Evolutionary conservation across 2,329 filamentous ascomycete genomes (phyloP).

Genomic region (Colletotrichum paranaense): DNA sequence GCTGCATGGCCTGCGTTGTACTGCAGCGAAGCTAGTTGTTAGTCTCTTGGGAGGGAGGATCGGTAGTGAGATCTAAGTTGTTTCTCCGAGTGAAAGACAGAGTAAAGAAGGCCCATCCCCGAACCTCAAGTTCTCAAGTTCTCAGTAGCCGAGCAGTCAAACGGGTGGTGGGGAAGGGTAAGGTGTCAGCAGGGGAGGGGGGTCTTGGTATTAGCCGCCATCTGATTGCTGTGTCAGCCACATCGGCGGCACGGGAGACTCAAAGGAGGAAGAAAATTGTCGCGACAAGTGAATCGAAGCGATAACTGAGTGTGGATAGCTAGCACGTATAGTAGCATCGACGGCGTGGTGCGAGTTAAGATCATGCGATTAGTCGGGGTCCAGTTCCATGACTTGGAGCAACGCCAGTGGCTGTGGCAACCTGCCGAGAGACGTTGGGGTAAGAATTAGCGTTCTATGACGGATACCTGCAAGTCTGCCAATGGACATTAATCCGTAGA

Average conservation of each 20-base stretch:
- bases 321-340: background rate
- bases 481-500: background rate
- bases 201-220: background rate
- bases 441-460: background rate
- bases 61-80: background rate
- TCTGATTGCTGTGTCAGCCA: background rate
- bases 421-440: slow-evolving; percentile 13
- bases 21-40: background rate
- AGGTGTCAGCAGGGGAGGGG: background rate
- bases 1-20: slow-evolving; percentile 20
- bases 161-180: background rate
- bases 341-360: background rate
- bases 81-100: background rate
- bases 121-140: background rate
- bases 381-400: background rate
- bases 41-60: background rate
- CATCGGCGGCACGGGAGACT: background rate
- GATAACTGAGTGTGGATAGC: background rate
- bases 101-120: background rate
- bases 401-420: background rate
- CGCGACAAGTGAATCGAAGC: too few species aligned
- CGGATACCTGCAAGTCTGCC: background rate
- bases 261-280: background rate
- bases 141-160: background rate
- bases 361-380: background rate